Conservation (phyloP, 1,139 yeast species). For the Yamadazyma atmosphaerica region DNA sequence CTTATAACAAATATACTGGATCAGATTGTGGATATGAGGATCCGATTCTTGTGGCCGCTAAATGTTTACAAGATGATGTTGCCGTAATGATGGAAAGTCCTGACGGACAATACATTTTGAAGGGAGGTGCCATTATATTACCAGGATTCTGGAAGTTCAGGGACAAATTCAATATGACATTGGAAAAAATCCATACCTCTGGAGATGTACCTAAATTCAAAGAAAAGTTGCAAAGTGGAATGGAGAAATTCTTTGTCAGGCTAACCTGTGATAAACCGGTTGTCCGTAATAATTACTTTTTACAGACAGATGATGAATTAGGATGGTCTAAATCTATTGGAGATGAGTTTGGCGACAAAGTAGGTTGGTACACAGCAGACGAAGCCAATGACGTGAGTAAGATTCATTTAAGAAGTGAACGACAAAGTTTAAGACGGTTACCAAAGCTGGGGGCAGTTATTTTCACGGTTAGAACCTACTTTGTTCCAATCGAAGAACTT, state of each 20-base stretch:
- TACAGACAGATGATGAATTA: conserved; percentile 61
- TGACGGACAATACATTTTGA: conserved; percentile 55
- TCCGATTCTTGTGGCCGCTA: conserved; percentile 59
- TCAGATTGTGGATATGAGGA: conserved; percentile 31
- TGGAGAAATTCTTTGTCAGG: conserved; percentile 64
- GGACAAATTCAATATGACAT: conserved; percentile 56
- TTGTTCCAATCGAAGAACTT: conserved; percentile 52
- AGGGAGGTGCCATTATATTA: conserved; percentile 60
- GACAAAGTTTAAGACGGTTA: conserved; percentile 67
- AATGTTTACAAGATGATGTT: conserved; percentile 64
- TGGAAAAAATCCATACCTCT: conserved; percentile 56
- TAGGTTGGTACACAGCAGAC: conserved; percentile 63
- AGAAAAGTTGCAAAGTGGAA: conserved; percentile 56
- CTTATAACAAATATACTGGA: conserved; percentile 13
- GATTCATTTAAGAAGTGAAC: conserved; percentile 61
- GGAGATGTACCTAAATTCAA: conserved; percentile 69
- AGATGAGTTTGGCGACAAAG: conserved; percentile 47
- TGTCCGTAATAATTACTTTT: conserved; percentile 63
- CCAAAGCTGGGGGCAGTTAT: conserved; percentile 61
- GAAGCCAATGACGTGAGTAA: conserved; percentile 45
- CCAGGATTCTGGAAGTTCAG: conserved; percentile 67
- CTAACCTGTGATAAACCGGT: conserved; percentile 57
- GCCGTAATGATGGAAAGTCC: conserved; percentile 64
- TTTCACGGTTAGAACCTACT: conserved; percentile 66
- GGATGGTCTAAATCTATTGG: conserved; percentile 71